Base-by-base conservation (phyloP, 2,329 filamentous ascomycete species). In the Epichloe bromicola region DNA sequence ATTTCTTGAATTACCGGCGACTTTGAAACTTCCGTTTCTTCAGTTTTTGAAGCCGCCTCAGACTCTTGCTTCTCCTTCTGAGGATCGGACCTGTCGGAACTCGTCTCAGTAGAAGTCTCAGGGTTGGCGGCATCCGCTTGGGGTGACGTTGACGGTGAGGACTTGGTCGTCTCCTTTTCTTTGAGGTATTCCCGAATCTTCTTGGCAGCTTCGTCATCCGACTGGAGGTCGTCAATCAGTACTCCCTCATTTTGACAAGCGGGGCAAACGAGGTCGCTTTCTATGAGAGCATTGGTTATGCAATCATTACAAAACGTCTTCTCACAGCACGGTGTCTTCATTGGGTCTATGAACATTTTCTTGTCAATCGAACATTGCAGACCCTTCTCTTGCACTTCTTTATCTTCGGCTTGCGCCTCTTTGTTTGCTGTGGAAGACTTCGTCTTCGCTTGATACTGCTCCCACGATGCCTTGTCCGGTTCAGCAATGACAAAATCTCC, bases 281-380 rank as follows among this genome's bases (percentile, higher is more conserved):
- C 90, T 72, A 96, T 91, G 70, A 98, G 83, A 71, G 90, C 88
- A 80, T 95, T 95, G 68, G 93, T 94, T 72, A 98, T 96, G 85
- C 93, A 98, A 68, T 96, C 89, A 80, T 93, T 93, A 79, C 93
- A 98, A 77, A 95, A 98, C 66, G 90, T 96, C 79, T 86, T 94
- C 73, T 86, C 81, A 77, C 93, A 98, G 80, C 93, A 98, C 59
- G 93, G 91, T 65, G 93, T 97, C 80, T 95, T 95, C 78, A 94
- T 93, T 79, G 93, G 91, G 69, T 96, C 88, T 82, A 94, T 84
- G 73, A 97, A 96, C 79, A 95, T 85, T 70, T 88, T 90, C 73
- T 94, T 94, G 82, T 97, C 93, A 76, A 97, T 86, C 58, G 89
- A 79, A 75, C 93, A 98, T 70, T 93, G 85, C 65, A 98, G 75